Evolutionary conservation across 345 rosid genomes (phyloP), one percentile per base, ranked within the genome.

Genomic region (Rhizophora mangle): DNA sequence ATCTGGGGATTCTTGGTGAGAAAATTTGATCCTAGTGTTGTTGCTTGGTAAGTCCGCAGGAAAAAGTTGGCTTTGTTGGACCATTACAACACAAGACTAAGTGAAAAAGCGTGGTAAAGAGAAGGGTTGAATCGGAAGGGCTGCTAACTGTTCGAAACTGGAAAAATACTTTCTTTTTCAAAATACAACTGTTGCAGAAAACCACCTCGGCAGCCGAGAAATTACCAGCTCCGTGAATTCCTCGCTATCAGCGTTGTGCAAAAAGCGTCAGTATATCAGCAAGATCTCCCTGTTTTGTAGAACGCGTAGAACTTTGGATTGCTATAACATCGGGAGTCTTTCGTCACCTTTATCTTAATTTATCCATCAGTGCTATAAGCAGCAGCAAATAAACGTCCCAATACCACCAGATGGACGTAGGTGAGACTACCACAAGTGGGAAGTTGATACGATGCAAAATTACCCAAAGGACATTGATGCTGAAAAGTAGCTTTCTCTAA

Each of bases 251-350:
- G 65, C 65, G n/a, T 63, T 46, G 21, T 56, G 65, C 57, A 37
- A 31, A 61, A 67, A 72, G 29, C 68, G 32, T 66, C 18, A 2
- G 68, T 52, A 64, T 49, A 21, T 24, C 55, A 63, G 46, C 57
- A 71, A 49, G 58, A 71, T 54, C 20, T 71, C 56, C 60, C 69
- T 72, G 26, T 67, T 57, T 29, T 58, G 47, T 30, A 63, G 19
- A n/a, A 37, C 0, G 64, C 69, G 46, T 6, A 62, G 30, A 36
- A 57, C 69, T 55, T 66, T 66, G 61, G 36, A 34, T 32, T 8
- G 16, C 68, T 18, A n/a, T 31, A 31, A n/a, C 27, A 6, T 21
- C 24, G 11, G 11, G 21, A 54, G n/a, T 54, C 26, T 54, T 21
- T 54, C 58, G 7, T 54, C 10, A n/a, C 24, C 58, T 24, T 5